phyloP scores from a whole-genome alignment of 345 rosid genomes.

The Eucalyptus sp. region DNA sequence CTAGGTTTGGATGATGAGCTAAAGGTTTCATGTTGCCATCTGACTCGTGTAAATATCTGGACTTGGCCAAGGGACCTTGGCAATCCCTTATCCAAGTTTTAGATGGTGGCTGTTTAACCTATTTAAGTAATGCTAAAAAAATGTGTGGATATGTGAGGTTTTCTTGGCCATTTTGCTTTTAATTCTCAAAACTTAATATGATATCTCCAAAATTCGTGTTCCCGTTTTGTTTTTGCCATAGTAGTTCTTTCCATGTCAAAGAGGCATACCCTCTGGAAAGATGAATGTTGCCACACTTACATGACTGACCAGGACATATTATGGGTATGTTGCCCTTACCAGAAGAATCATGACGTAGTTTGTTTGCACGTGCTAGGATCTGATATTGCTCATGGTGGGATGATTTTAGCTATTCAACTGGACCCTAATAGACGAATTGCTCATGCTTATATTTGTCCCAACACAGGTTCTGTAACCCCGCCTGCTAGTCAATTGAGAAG shows the following conservation, averaged over 20 bases:
- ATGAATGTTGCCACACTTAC: neutral
- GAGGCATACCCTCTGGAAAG: neutral
- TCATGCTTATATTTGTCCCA: neutral
- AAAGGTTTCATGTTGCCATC: neutral
- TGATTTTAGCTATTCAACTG: neutral
- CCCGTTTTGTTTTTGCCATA: neutral
- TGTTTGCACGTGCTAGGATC: neutral
- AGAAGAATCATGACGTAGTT: neutral
- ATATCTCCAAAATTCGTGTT: neutral
- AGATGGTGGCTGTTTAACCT: neutral
- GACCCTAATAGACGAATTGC: neutral
- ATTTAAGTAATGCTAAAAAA: neutral
- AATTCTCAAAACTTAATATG: neutral
- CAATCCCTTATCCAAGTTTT: neutral
- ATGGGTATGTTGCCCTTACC: neutral
- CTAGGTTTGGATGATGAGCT: neutral
- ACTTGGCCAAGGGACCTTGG: neutral
- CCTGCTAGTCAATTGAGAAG: neutral
- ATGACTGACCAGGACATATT: neutral
- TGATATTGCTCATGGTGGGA: neutral
- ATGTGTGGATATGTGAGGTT: neutral
- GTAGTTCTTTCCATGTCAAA: neutral
- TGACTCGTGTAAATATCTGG: neutral
- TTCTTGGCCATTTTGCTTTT: neutral
- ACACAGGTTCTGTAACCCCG: slow-evolving; percentile 25